Evolutionary conservation across 768 basidiomycete genomes (phyloP), one percentile per base, ranked within the genome.

Genomic region (Termitomyces sp.): DNA sequence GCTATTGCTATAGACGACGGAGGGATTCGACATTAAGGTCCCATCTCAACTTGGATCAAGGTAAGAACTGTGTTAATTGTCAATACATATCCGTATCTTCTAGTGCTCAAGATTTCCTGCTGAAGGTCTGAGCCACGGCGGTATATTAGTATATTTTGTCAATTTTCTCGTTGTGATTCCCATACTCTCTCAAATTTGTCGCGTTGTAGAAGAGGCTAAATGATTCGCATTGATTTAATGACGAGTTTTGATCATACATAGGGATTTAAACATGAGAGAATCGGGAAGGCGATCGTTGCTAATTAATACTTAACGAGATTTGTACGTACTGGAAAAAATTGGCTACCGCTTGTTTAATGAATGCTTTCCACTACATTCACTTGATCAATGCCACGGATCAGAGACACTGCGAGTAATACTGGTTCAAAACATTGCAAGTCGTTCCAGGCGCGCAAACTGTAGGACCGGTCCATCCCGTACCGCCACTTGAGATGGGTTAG

Each of bases 381-480:
- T 38, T 8, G 50, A 51, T 9, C 28, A 26, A 5, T 5, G 5
- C 15, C 40, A 15, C 35, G 3, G 12, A 60, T 62, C 63, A 70
- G 58, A 66, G 61, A 58, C 69, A 71, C 64, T 72, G 71, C 61
- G 69, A 71, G 66, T 70, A 71, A 61, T 65, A 71, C 15, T 52
- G 58, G 65, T 70, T 73, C 47, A 60, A 54, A 11, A 62, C 60
- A 19, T 51, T 54, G 64, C 71, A 73, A 23, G 65, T 69, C 23
- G 64, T 62, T 28, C 68, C 67, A 48, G 66, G 31, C 40, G 64
- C 69, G 54, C 71, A 73, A 26, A 41, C 61, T 44, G 71, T 71
- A 19, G 72, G 68, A 30, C 72, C 71, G 37, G 58, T 65, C 52
- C 56, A 73, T 48, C 66, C 68, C 19, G 59, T 57, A 30, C 63